phyloP scores from a whole-genome alignment of 345 rosid genomes.

The Linum tenue region DNA sequence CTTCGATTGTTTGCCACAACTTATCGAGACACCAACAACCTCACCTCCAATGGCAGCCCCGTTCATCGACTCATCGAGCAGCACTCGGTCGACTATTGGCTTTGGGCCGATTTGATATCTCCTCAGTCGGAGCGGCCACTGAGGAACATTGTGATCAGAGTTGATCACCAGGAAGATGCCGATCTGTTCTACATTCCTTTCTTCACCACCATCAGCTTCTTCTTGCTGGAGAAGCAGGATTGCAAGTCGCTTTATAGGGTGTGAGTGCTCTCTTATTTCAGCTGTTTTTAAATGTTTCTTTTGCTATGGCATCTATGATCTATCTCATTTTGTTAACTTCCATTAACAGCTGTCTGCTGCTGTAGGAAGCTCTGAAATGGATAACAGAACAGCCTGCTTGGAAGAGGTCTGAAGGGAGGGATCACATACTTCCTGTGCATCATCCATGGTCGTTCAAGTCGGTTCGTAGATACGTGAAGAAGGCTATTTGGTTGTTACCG shows the following conservation, averaged over 20 bases:
- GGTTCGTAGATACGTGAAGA: constrained; percentile 73
- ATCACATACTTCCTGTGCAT: constrained; percentile 95
- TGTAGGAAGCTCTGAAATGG: constrained; percentile 90
- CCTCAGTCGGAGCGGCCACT: constrained; percentile 67
- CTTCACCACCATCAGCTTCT: constrained; percentile 86
- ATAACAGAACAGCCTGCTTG: constrained; percentile 97
- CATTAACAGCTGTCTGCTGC: no score
- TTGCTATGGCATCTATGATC: no score
- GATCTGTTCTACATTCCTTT: constrained; percentile 83
- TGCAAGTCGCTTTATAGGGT: constrained; percentile 99
- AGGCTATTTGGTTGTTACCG: constrained; percentile 86
- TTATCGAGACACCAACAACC: constrained; percentile 63
- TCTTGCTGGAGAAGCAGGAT: constrained; percentile 85
- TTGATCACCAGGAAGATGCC: constrained; percentile 64
- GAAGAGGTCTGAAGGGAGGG: constrained; percentile 84
- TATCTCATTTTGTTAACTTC: background rate
- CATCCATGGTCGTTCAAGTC: constrained; percentile 99
- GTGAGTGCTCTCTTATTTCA: constrained; percentile 51
- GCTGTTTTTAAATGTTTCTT: background rate
- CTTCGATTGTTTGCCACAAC: constrained; percentile 60
- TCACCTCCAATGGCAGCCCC: constrained; percentile 95
- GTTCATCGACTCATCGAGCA: constrained; percentile 90
- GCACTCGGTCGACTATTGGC: constrained; percentile 97
- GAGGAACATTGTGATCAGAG: constrained; percentile 63
- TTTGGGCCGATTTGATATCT: constrained; percentile 85